phyloP scores from a whole-genome alignment of 768 basidiomycete species.

The Butyriboletus loyo region DNA sequence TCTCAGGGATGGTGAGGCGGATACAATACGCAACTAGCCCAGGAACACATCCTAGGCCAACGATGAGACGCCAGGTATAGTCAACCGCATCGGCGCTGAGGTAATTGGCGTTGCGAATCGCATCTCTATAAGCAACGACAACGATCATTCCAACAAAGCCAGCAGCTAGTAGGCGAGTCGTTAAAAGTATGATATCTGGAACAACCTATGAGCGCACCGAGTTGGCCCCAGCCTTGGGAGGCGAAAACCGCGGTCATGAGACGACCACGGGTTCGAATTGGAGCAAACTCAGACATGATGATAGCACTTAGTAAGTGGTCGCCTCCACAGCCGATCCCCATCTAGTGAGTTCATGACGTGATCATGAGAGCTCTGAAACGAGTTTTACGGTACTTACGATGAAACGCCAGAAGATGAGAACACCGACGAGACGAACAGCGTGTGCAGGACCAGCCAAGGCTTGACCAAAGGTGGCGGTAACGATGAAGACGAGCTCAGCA shows the following conservation, averaged over 20 bases:
- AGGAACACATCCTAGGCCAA: constrained; percentile 83
- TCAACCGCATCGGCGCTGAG: constrained; percentile 56
- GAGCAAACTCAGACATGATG: constrained; percentile 87
- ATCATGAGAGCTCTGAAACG: background rate
- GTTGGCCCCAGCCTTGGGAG: constrained; percentile 86
- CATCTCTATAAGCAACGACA: constrained; percentile 58
- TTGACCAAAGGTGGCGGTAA: constrained; percentile 74
- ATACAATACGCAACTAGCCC: constrained; percentile 79
- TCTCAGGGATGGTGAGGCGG: constrained; percentile 90
- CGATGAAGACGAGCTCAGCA: constrained; percentile 66
- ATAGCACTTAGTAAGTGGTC: constrained; percentile 82
- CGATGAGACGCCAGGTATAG: constrained; percentile 79
- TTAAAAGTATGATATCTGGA: background rate
- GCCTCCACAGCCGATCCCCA: constrained; percentile 83
- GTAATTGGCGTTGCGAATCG: constrained; percentile 43
- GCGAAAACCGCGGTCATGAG: constrained; percentile 90
- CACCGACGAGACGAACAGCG: constrained; percentile 64
- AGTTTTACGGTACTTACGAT: constrained; percentile 37
- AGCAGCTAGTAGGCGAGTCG: constrained; percentile 42
- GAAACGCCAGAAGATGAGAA: constrained; percentile 81
- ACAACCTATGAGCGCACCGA: constrained; percentile 42
- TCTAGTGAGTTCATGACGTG: constrained; percentile 31
- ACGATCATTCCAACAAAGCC: constrained; percentile 63
- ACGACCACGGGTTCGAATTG: constrained; percentile 71
- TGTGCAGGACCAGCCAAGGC: constrained; percentile 63